Percentiles rank a stretch among this genome's conserved stretches.
Conservation (phyloP, 169 alveolate species). For the Cryptosporidium sp. region DNA sequence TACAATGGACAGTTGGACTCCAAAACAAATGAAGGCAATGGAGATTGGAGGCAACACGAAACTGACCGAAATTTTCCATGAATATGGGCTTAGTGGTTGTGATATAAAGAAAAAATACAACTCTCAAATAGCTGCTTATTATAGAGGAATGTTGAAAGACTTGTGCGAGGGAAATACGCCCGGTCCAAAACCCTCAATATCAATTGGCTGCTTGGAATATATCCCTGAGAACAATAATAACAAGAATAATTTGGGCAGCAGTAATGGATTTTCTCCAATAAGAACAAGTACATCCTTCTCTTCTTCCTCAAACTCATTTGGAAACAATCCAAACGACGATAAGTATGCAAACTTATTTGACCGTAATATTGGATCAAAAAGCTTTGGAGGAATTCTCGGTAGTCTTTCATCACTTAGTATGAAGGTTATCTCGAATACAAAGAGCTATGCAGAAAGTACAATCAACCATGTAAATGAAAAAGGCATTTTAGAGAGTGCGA, state of each 20-base stretch:
- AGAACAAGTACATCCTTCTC: not conserved
- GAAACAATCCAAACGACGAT: not conserved
- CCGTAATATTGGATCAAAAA: conserved; percentile 25
- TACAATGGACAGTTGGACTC: conserved; percentile 94
- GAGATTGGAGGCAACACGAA: conserved; percentile 88
- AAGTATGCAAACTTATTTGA: conserved; percentile 53
- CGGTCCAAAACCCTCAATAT: conserved; percentile 39
- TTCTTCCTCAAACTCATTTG: not conserved
- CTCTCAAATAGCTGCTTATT: conserved; percentile 79
- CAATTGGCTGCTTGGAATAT: conserved; percentile 43
- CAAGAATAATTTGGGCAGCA: not conserved
- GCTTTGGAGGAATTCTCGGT: conserved; percentile 43
- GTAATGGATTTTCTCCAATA: not conserved
- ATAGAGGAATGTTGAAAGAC: conserved; percentile 76
- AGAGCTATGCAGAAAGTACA: conserved; percentile 65
- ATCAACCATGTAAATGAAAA: conserved; percentile 44
- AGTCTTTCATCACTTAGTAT: conserved; percentile 39
- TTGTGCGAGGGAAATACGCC: conserved; percentile 74
- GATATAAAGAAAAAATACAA: conserved; percentile 73
- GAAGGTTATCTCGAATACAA: conserved; percentile 72
- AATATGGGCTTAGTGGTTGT: conserved; percentile 73
- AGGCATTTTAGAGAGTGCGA: conserved; percentile 64
- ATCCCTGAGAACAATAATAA: conserved; percentile 5
- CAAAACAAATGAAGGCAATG: conserved; percentile 88
- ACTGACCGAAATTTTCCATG: conserved; percentile 81